Evolutionary conservation across 2,329 filamentous ascomycete genomes (phyloP).

Genomic region (Monilinia fructigena): DNA sequence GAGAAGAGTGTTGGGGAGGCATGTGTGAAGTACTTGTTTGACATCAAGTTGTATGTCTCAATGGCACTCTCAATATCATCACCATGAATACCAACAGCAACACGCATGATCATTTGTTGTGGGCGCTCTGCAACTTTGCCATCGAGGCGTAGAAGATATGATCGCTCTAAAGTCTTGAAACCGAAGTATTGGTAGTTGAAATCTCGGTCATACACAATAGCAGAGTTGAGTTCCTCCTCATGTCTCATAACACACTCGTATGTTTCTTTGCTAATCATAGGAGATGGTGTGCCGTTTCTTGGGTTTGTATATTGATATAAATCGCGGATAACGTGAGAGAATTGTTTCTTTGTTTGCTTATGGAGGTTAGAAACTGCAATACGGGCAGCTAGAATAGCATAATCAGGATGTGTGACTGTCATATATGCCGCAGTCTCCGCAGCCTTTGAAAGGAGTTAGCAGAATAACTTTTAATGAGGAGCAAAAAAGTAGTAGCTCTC

Average conservation of each 20-base stretch:
- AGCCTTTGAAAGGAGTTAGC: conserved; percentile 57
- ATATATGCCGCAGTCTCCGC: conserved; percentile 99
- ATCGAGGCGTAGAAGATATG: conserved; percentile 92
- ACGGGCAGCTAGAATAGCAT: conserved; percentile 95
- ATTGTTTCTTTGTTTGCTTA: conserved; percentile 99
- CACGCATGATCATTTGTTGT: conserved; percentile 99
- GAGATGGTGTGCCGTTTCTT: conserved; percentile 77
- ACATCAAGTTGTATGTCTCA: conserved; percentile 99
- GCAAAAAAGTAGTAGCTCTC: conserved; percentile 18
- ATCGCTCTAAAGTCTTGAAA: conserved; percentile 98
- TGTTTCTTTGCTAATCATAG: conserved; percentile 91
- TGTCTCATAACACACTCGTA: conserved; percentile 95
- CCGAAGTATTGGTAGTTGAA: conserved; percentile 99
- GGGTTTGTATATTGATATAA: conserved; percentile 96
- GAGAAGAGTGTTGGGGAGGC: conserved; percentile 98
- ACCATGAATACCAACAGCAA: conserved; percentile 93
- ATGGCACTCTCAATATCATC: conserved; percentile 92
- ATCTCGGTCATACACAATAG: conserved; percentile 97
- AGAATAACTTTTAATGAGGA: conserved; percentile 17
- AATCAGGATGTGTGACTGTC: conserved; percentile 98
- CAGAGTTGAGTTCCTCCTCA: conserved; percentile 95
- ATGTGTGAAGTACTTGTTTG: conserved; percentile 96
- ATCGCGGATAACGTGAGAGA: conserved; percentile 90
- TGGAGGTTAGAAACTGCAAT: conserved; percentile 99
- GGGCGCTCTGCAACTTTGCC: conserved; percentile 96